phyloP scores from a whole-genome alignment of 2,329 filamentous ascomycete species.

The Akanthomyces uredinophilus region DNA sequence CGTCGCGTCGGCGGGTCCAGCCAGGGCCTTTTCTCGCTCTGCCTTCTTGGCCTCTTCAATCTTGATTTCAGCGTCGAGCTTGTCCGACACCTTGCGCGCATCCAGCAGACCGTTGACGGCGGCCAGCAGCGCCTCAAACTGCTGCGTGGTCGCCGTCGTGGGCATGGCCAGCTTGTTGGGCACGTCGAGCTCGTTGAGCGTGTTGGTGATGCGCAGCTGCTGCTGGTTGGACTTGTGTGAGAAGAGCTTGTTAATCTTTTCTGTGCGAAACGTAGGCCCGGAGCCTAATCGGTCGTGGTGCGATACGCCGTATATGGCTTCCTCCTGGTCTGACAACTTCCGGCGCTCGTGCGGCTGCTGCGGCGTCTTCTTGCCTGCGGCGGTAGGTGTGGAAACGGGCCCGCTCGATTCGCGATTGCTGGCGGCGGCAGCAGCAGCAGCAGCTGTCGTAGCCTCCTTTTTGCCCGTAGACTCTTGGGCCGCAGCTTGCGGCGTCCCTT shows the following conservation, averaged over 20 bases:
- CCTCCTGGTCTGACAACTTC: conserved; percentile 69
- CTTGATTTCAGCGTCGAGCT: conserved; percentile 67
- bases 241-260: conserved; percentile 73
- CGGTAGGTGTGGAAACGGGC: conserved; percentile 31
- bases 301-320: conserved; percentile 75
- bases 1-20: conserved; percentile 14
- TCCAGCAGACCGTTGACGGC: conserved; percentile 67
- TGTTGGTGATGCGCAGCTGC: conserved; percentile 68
- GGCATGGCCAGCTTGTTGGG: conserved; percentile 67
- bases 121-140: conserved; percentile 66
- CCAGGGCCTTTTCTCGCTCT: conserved; percentile 40
- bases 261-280: conserved; percentile 85
- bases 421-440: conserved; percentile 46
- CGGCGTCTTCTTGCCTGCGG: conserved; percentile 47
- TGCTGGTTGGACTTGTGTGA: conserved; percentile 72
- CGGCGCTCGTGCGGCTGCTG: conserved; percentile 51
- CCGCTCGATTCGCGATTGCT: conserved; percentile 30
- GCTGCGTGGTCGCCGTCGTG: conserved; percentile 63
- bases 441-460: conserved; percentile 52
- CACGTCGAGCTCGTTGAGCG: conserved; percentile 67
- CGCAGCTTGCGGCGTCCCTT: conserved; percentile 34
- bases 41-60: conserved; percentile 53
- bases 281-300: conserved; percentile 79
- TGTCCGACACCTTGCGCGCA: conserved; percentile 67
- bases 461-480: conserved; percentile 32